phyloP scores from a whole-genome alignment of 2,329 filamentous ascomycete species.

The Colletotrichum cuscutae region DNA sequence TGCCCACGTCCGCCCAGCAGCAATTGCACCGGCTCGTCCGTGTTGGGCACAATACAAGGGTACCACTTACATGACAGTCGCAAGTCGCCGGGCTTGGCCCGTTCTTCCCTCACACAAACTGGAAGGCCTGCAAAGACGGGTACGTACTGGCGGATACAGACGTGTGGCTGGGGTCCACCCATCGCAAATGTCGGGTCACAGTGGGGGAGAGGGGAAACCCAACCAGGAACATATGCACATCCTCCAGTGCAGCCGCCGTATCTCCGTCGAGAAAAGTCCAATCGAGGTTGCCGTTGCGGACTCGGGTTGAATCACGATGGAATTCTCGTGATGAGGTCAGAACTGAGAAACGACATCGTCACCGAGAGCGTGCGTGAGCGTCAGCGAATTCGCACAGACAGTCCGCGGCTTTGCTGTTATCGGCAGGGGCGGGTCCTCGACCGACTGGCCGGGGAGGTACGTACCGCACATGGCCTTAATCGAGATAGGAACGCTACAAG shows the following conservation, averaged over 20 bases:
- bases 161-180: slow-evolving; percentile 33
- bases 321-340: background rate
- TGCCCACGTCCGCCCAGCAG: background rate
- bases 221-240: slow-evolving; percentile 26
- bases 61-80: background rate
- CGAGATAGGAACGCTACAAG: background rate
- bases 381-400: slow-evolving; percentile 4
- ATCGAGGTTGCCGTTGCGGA: background rate
- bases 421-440: slow-evolving; percentile 11
- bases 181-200: background rate
- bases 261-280: background rate
- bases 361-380: background rate
- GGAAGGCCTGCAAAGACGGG: background rate
- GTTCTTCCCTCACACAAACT: slow-evolving; percentile 17
- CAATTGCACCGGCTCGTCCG: background rate
- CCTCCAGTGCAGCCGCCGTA: slow-evolving; percentile 11
- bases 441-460: slow-evolving; percentile 18
- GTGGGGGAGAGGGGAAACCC: slow-evolving; percentile 6
- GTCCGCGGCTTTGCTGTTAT: slow-evolving; percentile 17
- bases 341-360: background rate
- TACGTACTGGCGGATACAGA: background rate
- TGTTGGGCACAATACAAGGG: background rate
- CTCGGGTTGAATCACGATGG: background rate
- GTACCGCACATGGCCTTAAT: background rate
- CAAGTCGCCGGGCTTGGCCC: slow-evolving; percentile 30